Conservation (phyloP, 345 rosid genomes). For the Corchorus olitorius region DNA sequence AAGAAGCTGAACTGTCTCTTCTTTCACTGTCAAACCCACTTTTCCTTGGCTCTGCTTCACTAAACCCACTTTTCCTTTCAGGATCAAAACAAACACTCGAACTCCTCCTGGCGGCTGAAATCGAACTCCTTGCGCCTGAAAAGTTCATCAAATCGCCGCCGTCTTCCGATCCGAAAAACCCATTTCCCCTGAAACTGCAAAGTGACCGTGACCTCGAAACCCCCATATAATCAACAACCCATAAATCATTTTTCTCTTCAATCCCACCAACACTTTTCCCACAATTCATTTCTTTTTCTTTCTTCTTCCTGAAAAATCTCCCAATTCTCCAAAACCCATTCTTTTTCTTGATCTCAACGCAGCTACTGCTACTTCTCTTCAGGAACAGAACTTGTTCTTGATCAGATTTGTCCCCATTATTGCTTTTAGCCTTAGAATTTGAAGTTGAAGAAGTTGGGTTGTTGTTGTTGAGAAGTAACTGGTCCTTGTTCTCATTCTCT, state of each 20-base stretch:
- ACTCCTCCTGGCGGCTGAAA: conserved; percentile 85
- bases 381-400: conserved; percentile 61
- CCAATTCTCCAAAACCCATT: conserved; percentile 75
- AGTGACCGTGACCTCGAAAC: conserved; percentile 92
- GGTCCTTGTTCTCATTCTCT: conserved; percentile 55
- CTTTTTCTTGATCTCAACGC: conserved; percentile 81
- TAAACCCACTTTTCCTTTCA: conserved; percentile 80
- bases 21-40: conserved; percentile 47
- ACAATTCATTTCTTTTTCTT: conserved; percentile 29
- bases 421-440: conserved; percentile 37
- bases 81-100: conserved; percentile 73
- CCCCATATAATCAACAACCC: conserved; percentile 70
- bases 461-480: conserved; percentile 14
- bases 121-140: conserved; percentile 59
- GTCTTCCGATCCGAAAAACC: conserved; percentile 62
- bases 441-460: conserved; percentile 1
- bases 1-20: conserved; percentile 29
- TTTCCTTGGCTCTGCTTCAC: conserved; percentile 55
- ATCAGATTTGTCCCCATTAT: conserved; percentile 36
- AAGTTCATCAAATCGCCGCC: conserved; percentile 48
- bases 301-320: conserved; percentile 68
- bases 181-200: conserved; percentile 75
- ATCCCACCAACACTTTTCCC: conserved; percentile 37
- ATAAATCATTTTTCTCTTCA: conserved; percentile 62
- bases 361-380: conserved; percentile 81